Evolutionary conservation across 306 rosid species (phyloP).

Genomic region (Crotalaria pallida): DNA sequence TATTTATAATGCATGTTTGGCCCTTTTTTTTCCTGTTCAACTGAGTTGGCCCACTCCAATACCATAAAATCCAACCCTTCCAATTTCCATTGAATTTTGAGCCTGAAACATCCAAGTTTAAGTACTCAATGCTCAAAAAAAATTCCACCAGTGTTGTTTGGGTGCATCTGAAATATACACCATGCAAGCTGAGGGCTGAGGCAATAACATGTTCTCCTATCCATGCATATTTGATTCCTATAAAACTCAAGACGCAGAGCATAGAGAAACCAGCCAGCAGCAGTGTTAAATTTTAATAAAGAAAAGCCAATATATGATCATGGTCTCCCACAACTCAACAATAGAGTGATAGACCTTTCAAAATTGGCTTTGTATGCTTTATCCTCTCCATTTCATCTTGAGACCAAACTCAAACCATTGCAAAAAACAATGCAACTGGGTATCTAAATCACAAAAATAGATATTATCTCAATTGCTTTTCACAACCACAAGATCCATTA

Average conservation of each 20-base stretch:
- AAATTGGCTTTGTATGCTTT: not conserved
- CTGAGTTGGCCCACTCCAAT: no score
- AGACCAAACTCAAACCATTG: no score
- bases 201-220: not conserved
- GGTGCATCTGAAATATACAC: not conserved
- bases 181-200: not conserved
- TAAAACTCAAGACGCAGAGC: not conserved
- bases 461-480: no score
- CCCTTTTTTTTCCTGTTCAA: not conserved
- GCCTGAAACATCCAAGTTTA: not conserved
- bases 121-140: not conserved
- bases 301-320: not conserved
- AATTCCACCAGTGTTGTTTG: not conserved
- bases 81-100: no score
- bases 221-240: not conserved
- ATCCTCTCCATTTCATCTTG: no score
- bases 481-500: no score
- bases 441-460: no score
- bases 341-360: not conserved
- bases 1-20: not conserved
- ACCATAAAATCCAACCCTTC: no score
- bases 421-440: no score
- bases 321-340: not conserved
- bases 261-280: no score
- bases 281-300: no score